A percentile compares a stretch with the other conserved stretches of the same genome.
These are phyloP conservation scores for Mycosphaerelloides madeirae DNA, from an alignment of 2,329 filamentous ascomycete genomes.

Conservation along the genomic window DNA sequence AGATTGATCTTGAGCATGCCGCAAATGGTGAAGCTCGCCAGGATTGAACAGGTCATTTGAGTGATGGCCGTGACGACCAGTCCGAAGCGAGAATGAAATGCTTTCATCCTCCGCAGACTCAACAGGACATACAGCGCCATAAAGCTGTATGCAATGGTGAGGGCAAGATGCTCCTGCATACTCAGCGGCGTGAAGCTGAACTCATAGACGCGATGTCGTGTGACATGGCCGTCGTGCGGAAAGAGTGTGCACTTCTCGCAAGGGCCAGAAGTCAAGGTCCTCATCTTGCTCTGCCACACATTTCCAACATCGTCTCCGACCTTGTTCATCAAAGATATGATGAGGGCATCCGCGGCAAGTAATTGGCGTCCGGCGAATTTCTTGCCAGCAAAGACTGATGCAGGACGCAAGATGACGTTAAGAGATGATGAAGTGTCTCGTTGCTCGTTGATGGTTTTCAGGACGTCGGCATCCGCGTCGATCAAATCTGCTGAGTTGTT, in stretches of 20 bases:
- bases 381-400: constrained; percentile 79
- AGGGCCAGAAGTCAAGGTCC: constrained; percentile 48
- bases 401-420: constrained; percentile 70
- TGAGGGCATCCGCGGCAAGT: constrained; percentile 69
- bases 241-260: constrained; percentile 61
- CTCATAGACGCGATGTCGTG: constrained; percentile 63
- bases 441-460: constrained; percentile 64
- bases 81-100: constrained; percentile 70
- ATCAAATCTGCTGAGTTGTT: constrained; percentile 59
- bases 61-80: constrained; percentile 65
- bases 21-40: constrained; percentile 76
- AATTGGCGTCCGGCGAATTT: constrained; percentile 63
- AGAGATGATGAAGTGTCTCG: constrained; percentile 60
- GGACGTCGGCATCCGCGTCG: constrained; percentile 56
- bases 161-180: constrained; percentile 57
- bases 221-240: constrained; percentile 52
- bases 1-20: constrained; percentile 70
- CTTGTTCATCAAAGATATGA: constrained; percentile 70
- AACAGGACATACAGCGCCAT: constrained; percentile 61
- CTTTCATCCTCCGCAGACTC: constrained; percentile 64
- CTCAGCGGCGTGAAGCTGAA: constrained; percentile 75
- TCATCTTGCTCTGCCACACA: constrained; percentile 60
- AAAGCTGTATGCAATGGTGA: constrained; percentile 61
- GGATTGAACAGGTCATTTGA: constrained; percentile 63
- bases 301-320: constrained; percentile 59